Percentiles rank a stretch among this genome's conserved stretches.
Conservation (phyloP, 2,329 filamentous ascomycete genomes). For the Cercospora canescens region DNA sequence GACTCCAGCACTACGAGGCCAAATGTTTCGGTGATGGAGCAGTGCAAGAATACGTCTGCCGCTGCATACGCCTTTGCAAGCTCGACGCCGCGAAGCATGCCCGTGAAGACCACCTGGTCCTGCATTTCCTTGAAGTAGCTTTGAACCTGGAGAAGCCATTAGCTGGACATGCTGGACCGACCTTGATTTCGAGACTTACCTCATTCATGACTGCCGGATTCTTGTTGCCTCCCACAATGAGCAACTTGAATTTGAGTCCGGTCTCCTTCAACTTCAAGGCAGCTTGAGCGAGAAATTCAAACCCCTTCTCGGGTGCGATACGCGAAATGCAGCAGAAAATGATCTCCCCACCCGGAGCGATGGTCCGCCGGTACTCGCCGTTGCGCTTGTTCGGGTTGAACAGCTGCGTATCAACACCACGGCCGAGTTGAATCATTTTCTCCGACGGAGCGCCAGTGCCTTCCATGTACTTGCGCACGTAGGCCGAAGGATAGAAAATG, state of each 20-base stretch:
- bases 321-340: constrained; percentile 67
- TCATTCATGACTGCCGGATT: constrained; percentile 63
- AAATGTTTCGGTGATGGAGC: constrained; percentile 71
- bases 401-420: constrained; percentile 64
- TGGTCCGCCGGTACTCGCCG: constrained; percentile 51
- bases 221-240: constrained; percentile 68
- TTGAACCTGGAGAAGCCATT: constrained; percentile 43
- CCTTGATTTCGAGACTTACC: neutral
- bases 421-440: constrained; percentile 62
- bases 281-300: constrained; percentile 63
- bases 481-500: constrained; percentile 68
- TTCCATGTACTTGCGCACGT: constrained; percentile 62
- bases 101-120: constrained; percentile 64
- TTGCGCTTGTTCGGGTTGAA: constrained; percentile 60
- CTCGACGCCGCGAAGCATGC: constrained; percentile 61
- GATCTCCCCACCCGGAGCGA: constrained; percentile 63
- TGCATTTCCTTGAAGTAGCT: constrained; percentile 58
- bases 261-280: constrained; percentile 56
- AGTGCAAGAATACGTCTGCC: constrained; percentile 70
- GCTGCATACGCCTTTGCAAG: constrained; percentile 68
- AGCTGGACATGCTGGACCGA: neutral
- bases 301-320: constrained; percentile 70
- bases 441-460: constrained; percentile 55
- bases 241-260: constrained; percentile 61
- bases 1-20: constrained; percentile 69